phyloP scores from a whole-genome alignment of 305 asterid species.

The Caryopteris hybrid region DNA sequence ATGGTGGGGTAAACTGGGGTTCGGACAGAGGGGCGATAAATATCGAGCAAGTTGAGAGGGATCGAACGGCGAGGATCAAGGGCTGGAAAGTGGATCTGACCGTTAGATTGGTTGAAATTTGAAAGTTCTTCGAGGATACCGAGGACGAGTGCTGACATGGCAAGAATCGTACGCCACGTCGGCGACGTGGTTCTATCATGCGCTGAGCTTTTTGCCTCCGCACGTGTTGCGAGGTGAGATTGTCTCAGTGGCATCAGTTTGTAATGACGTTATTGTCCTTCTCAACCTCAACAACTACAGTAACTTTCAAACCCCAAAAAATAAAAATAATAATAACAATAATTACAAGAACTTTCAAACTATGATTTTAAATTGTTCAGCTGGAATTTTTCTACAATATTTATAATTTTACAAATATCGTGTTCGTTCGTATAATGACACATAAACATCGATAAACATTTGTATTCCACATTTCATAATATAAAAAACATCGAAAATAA shows the following conservation, averaged over 20 bases:
- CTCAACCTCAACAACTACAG: too few relatives aligned
- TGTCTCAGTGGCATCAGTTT: slow-evolving; percentile 1
- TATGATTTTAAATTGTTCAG: too few relatives aligned
- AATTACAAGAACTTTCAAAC: too few relatives aligned
- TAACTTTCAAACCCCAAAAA: too few relatives aligned
- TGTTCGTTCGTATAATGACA: too few relatives aligned
- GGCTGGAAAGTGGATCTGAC: slow-evolving; percentile 42
- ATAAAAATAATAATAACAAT: too few relatives aligned
- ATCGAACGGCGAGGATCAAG: slow-evolving; percentile 37
- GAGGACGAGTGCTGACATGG: slow-evolving; percentile 27
- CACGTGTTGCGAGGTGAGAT: slow-evolving; percentile 27
- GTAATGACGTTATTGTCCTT: slow-evolving; percentile 15
- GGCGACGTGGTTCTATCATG: background rate
- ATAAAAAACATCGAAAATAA: too few relatives aligned
- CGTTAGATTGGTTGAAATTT: slow-evolving; percentile 53
- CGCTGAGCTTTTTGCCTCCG: slow-evolving; percentile 13
- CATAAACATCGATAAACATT: too few relatives aligned
- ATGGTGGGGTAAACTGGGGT: slow-evolving; percentile 21
- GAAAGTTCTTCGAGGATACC: slow-evolving; percentile 28
- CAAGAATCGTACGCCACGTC: slow-evolving; percentile 20
- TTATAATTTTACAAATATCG: too few relatives aligned
- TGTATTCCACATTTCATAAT: too few relatives aligned
- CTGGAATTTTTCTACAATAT: too few relatives aligned
- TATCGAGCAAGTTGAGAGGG: slow-evolving; percentile 6
- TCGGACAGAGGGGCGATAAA: slow-evolving; percentile 4